Evolutionary conservation across 2,329 filamentous ascomycete genomes (phyloP), one percentile per base, ranked within the genome.

Genomic region (Leptographium radiaticola): DNA sequence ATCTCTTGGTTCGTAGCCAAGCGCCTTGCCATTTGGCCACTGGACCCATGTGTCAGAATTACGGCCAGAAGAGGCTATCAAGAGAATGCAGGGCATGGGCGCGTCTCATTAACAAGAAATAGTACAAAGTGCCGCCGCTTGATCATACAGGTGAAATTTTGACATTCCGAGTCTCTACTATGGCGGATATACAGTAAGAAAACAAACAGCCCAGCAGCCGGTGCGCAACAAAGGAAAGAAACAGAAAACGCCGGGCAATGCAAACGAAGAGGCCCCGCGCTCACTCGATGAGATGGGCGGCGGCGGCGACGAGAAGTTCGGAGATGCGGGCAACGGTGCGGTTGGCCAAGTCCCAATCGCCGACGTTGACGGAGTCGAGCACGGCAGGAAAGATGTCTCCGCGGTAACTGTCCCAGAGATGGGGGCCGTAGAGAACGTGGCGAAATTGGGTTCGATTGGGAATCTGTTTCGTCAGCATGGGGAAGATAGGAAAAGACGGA

Each of bases 381-480:
- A 96, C 86, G n/a, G 84, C 84, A 0, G 91, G 91, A 70, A 94
- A 94, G 57, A 80, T 80, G 0, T 79, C 78, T 54, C 79, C 77
- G 36, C 85, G 78, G 59, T 84, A 79, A 40, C 77, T 80, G 38
- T 83, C 83, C 84, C 88, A 90, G 3, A 80, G 72, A 63, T 88
- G 80, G 0, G 93, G 93, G 2, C 87, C 91, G 65, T 90, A 95
- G 54, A 98, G 71, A 63, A 94, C 78, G 68, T 96, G 93, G 68
- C 94, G 95, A 75, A 89, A 98, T 69, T 97, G 93, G 6, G 86
- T 87, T 59, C 91, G 83, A 61, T 88, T 88, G 42, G 87, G 87
- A 6, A 95, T 78, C 86, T 89, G 46, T 53, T 7, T 7, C 1
- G 49, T 55, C 30, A 56, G 47, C 15, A 25, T 40, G n/a, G 13